Evolutionary conservation across 805 yeast species (phyloP).

Genomic region (Saturnispora ahearnii): DNA sequence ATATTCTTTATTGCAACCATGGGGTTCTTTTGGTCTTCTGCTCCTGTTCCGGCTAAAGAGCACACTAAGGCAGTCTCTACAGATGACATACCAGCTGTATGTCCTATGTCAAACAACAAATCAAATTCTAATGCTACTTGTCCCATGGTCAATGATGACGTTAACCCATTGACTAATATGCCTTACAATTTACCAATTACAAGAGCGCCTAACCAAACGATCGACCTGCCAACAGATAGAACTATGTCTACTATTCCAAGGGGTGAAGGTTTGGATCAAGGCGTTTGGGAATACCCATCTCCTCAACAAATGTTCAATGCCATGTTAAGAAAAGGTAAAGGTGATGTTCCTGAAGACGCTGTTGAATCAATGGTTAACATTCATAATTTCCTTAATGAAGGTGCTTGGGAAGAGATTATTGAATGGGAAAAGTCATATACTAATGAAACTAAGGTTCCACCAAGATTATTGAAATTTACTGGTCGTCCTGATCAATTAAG

Average conservation of each 20-base stretch:
- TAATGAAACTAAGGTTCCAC: slow-evolving; percentile 43
- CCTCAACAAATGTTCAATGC: slow-evolving; percentile 99
- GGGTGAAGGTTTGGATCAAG: slow-evolving; percentile 54
- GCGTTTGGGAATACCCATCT: slow-evolving; percentile 97
- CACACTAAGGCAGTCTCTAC: too few relatives aligned
- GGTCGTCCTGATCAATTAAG: slow-evolving; percentile 85
- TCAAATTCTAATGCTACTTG: slow-evolving; percentile 16
- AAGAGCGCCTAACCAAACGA: slow-evolving; percentile 70
- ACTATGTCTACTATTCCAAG: slow-evolving; percentile 81
- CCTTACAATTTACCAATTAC: slow-evolving; percentile 61
- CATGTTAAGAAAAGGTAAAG: slow-evolving; percentile 89
- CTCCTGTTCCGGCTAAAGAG: background rate
- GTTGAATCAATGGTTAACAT: slow-evolving; percentile 96
- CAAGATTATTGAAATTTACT: slow-evolving; percentile 76
- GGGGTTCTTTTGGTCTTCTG: slow-evolving; percentile 90
- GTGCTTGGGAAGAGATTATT: slow-evolving; percentile 92
- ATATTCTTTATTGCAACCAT: slow-evolving; percentile 2
- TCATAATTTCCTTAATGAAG: slow-evolving; percentile 92
- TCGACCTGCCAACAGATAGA: slow-evolving; percentile 74
- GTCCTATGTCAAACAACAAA: slow-evolving; percentile 8
- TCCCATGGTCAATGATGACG: slow-evolving; percentile 31
- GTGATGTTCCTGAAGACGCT: slow-evolving; percentile 87
- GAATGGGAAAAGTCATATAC: slow-evolving; percentile 83
- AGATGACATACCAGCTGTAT: background rate
- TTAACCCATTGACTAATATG: slow-evolving; percentile 87